phyloP scores from a whole-genome alignment of 441 rosid species.

The Breynia disticha region DNA sequence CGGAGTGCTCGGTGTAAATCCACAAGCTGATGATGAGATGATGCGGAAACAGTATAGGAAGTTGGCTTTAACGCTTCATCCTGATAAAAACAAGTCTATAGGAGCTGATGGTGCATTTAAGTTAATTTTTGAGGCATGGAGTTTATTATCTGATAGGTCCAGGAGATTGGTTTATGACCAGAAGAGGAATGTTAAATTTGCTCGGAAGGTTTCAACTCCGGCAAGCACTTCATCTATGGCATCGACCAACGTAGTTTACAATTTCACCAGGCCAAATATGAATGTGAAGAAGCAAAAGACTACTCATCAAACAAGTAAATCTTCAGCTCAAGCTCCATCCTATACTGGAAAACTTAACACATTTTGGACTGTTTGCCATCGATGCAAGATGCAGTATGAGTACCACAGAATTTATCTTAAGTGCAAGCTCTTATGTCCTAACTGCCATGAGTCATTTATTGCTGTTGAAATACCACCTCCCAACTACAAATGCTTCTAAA shows the following conservation, averaged over 20 bases:
- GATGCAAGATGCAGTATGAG: slow-evolving; percentile 37
- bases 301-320: slow-evolving; percentile 10
- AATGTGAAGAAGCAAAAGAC: slow-evolving; percentile 19
- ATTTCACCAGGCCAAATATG: slow-evolving; percentile 10
- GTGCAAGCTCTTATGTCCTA: slow-evolving; percentile 32
- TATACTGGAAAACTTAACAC: slow-evolving; percentile 19
- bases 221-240: slow-evolving; percentile 15
- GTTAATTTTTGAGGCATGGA: slow-evolving; percentile 35
- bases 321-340: slow-evolving; percentile 17
- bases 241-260: slow-evolving; percentile 19
- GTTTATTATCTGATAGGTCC: slow-evolving; percentile 25
- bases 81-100: slow-evolving; percentile 35
- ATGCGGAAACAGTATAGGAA: slow-evolving; percentile 30
- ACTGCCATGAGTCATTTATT: slow-evolving; percentile 29
- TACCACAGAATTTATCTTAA: slow-evolving; percentile 29
- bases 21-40: slow-evolving; percentile 30
- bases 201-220: slow-evolving; percentile 19
- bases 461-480: slow-evolving; percentile 26
- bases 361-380: slow-evolving; percentile 35
- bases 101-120: slow-evolving; percentile 41
- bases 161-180: slow-evolving; percentile 26
- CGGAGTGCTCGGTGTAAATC: slow-evolving; percentile 27
- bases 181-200: slow-evolving; percentile 16
- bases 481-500: slow-evolving; percentile 13
- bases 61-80: slow-evolving; percentile 33